Conservation (phyloP, 441 rosid species). For the Syzygium syzygioides region DNA sequence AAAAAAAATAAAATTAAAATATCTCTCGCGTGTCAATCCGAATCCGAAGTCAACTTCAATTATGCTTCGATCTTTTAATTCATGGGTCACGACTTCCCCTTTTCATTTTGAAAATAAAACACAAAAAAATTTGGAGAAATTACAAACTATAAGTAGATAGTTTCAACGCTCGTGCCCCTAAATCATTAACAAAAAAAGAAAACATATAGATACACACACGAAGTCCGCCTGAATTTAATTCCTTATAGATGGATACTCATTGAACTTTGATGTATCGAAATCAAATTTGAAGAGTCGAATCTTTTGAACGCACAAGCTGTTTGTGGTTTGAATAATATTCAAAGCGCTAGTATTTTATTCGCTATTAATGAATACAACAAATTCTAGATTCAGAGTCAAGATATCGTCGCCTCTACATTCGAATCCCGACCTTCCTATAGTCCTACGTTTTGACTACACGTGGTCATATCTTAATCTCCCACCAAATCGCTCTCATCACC, state of each 20-base stretch:
- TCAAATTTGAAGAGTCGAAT: not conserved
- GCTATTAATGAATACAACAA: not conserved
- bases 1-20: not conserved
- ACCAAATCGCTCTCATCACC: not conserved
- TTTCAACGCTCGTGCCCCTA: fast-evolving
- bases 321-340: not conserved
- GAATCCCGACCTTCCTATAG: not conserved
- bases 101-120: not conserved
- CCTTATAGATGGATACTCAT: not conserved
- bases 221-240: not conserved
- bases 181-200: not conserved
- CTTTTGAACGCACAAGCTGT: not conserved
- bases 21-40: not conserved
- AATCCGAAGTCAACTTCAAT: not conserved
- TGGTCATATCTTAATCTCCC: not conserved
- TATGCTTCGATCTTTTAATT: not conserved
- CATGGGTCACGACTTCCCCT: not conserved
- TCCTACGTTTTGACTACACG: no score
- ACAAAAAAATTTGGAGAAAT: not conserved
- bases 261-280: not conserved
- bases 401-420: not conserved
- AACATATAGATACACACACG: fast-evolving
- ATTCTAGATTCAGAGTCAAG: not conserved
- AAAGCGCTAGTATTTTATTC: not conserved
- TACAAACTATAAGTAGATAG: not conserved